phyloP scores from a whole-genome alignment of 768 basidiomycete species.

The Mycena galopus region DNA sequence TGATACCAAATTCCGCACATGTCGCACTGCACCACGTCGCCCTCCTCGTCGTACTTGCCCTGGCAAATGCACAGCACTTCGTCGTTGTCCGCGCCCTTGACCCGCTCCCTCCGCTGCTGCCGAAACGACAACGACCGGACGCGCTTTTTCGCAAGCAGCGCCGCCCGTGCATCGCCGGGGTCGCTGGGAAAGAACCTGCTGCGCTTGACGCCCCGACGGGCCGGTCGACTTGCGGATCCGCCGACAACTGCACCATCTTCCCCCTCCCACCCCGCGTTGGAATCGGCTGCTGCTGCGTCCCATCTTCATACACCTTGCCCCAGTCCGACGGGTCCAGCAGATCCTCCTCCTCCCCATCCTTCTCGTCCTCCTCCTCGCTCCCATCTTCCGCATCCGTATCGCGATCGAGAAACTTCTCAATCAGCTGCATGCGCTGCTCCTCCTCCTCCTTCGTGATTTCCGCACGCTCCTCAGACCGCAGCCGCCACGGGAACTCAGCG shows the following conservation, averaged over 20 bases:
- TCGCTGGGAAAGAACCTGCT: constrained; percentile 67
- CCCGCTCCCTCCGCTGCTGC: constrained; percentile 56
- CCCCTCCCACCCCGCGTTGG: constrained; percentile 61
- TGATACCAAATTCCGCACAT: constrained; percentile 87
- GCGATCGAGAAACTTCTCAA: constrained; percentile 79
- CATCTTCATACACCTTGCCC: constrained; percentile 47
- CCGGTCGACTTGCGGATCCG: constrained; percentile 51
- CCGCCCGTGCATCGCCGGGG: constrained; percentile 82
- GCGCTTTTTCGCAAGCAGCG: constrained; percentile 78
- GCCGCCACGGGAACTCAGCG: constrained; percentile 81
- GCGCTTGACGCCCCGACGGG: constrained; percentile 40
- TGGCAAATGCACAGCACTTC: constrained; percentile 75
- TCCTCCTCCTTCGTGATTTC: constrained; percentile 66
- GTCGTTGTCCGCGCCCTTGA: constrained; percentile 56
- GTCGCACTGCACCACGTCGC: constrained; percentile 81
- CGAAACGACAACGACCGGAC: constrained; percentile 73
- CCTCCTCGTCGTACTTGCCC: constrained; percentile 76
- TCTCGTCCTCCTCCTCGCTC: constrained; percentile 43
- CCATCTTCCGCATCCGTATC: constrained; percentile 75
- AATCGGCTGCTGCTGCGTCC: constrained; percentile 41
- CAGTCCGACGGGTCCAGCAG: constrained; percentile 46
- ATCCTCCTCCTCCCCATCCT: constrained; percentile 46
- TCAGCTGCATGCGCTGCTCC: constrained; percentile 72
- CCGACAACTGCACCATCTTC: constrained; percentile 70
- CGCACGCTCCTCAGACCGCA: constrained; percentile 67